Base-by-base conservation (phyloP, 768 basidiomycete genomes). In the Xerocomellus chrysenteron region DNA sequence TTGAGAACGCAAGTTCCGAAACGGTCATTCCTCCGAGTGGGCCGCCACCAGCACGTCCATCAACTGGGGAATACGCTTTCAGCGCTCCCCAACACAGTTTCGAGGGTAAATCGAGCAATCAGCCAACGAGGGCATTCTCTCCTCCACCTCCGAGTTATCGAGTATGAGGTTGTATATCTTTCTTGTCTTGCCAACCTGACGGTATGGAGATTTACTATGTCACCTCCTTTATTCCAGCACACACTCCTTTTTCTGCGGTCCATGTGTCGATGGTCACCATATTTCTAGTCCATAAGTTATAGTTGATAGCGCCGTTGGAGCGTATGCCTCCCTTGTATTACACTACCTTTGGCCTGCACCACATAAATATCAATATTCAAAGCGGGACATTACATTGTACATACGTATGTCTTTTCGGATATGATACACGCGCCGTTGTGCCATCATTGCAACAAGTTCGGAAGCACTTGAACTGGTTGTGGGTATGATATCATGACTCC, bases 111-210 rank as follows among this genome's bases (percentile, higher is more conserved):
- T 52, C 57, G 28, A 41, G 35, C 17, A 50, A 42, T 32, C 54
- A 35, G 10, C 39, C 61, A 21, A 30, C 50, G 28, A 47, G 19
- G 37, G 19, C 26, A 9, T 36, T 51, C 13, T 62, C 62, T 28
- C 58, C 67, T 24, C 64, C 67, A 12, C 68, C 68, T 26, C 66
- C 66, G 40, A 57, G 56, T 33, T 68, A 69, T 39, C 52, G 50
- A 24, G 44, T 8, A 30, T 67, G 59, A 46, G 16, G 21, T 13
- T 4, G 8, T 40, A 12, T 47, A 21, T 16, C 28, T 30, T 42
- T 42, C 9, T 9, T 41, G 13, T 40, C 43, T 26, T 21, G 2
- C 33, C 50, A 33, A 54, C 39, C 35, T 45, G 36, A 54, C 19
- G 14, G 30, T 24, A 42, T 33, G 45, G 30, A 32, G 37, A 41